Evolutionary conservation across 2,329 filamentous ascomycete genomes (phyloP).

Genomic region (Plectosphaerella cucumerina): DNA sequence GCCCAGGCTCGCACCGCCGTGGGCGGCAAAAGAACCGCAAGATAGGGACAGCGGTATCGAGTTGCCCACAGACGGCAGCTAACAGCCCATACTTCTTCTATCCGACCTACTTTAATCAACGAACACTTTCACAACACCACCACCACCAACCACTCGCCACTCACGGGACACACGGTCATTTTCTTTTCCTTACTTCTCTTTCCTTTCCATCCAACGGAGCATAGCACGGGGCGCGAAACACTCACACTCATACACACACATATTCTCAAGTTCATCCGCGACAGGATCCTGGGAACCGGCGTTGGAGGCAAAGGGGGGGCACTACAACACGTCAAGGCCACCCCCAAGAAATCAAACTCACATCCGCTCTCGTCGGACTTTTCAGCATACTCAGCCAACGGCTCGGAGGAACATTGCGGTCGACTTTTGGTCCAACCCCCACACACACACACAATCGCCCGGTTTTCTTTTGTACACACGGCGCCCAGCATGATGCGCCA

Average conservation of each 20-base stretch:
- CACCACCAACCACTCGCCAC: constrained; percentile 13
- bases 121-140: constrained; percentile 2
- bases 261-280: too few species aligned
- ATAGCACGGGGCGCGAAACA: neutral
- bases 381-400: too few species aligned
- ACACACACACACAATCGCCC: too few species aligned
- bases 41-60: constrained; percentile 52
- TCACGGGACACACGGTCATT: constrained; percentile 8
- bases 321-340: too few species aligned
- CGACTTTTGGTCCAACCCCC: too few species aligned
- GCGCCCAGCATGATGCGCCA: too few species aligned
- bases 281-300: neutral
- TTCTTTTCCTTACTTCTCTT: neutral
- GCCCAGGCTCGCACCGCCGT: constrained; percentile 8
- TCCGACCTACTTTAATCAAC: neutral
- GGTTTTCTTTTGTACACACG: too few species aligned
- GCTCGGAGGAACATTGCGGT: too few species aligned
- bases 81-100: constrained; percentile 3
- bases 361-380: too few species aligned
- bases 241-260: too few species aligned
- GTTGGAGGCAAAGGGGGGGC: neutral
- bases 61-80: constrained; percentile 35
- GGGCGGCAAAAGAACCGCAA: constrained; percentile 10
- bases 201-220: constrained; percentile 1
- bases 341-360: too few species aligned